Evolutionary conservation across 2,329 filamentous ascomycete species (phyloP).

Genomic region (Trichoderma cornu-damae): DNA sequence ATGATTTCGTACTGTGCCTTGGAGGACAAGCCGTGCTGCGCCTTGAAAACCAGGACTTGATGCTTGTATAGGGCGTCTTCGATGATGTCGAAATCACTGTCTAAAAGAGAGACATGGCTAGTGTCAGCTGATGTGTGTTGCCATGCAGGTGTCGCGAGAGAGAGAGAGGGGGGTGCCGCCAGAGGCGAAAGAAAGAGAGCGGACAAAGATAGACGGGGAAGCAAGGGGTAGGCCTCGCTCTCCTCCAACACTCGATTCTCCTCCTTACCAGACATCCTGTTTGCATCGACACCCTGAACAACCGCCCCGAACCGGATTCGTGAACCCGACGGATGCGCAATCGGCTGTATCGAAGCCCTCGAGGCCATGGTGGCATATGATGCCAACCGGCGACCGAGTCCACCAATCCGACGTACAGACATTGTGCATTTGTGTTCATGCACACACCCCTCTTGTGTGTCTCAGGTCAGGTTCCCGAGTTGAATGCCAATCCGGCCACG

Average conservation of each 20-base stretch:
- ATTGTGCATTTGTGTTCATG: slow-evolving; percentile 2
- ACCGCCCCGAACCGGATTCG: slow-evolving; percentile 56
- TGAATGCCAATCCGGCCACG: not conserved
- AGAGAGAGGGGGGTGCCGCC: not conserved
- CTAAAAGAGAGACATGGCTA: no score
- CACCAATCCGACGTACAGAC: not conserved
- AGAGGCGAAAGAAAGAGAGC: no score
- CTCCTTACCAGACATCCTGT: slow-evolving; percentile 54
- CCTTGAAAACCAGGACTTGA: slow-evolving; percentile 67
- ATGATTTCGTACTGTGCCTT: slow-evolving; percentile 71
- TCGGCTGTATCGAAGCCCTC: slow-evolving; percentile 14
- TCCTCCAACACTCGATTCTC: no score
- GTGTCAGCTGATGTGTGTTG: not conserved
- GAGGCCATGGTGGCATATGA: slow-evolving; percentile 16
- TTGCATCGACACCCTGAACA: slow-evolving; percentile 54
- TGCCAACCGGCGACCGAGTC: slow-evolving; percentile 9
- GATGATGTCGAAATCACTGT: slow-evolving; percentile 60
- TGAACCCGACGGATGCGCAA: slow-evolving; percentile 27
- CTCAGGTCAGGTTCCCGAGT: not conserved
- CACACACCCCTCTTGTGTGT: not conserved
- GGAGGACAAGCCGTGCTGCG: slow-evolving; percentile 58
- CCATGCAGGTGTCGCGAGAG: not conserved
- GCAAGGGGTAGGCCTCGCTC: no score
- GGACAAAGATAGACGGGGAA: no score
- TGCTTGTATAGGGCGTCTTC: slow-evolving; percentile 61